phyloP scores from a whole-genome alignment of 2,329 filamentous ascomycete genomes.

The Paraphaeosphaeria minitans region DNA sequence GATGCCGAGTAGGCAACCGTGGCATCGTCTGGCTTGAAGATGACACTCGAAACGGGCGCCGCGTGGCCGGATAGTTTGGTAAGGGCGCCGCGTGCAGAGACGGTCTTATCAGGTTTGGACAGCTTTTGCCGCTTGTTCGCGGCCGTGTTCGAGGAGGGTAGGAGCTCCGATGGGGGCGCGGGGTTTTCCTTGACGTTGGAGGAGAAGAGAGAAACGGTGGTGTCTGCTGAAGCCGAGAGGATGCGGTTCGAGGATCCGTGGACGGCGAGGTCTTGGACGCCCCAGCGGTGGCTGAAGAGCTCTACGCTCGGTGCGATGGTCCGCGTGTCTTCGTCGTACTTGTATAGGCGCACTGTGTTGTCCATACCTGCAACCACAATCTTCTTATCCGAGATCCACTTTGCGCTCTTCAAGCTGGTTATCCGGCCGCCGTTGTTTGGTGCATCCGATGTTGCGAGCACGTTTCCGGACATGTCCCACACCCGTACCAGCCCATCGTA shows the following conservation, averaged over 20 bases:
- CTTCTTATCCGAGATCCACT: slow-evolving; percentile 78
- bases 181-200: slow-evolving; percentile 77
- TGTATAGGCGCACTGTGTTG: slow-evolving; percentile 86
- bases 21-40: slow-evolving; percentile 83
- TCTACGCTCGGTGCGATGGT: slow-evolving; percentile 76
- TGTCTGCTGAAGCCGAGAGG: slow-evolving; percentile 83
- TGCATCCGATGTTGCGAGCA: slow-evolving; percentile 76
- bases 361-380: slow-evolving; percentile 85
- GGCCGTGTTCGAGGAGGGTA: slow-evolving; percentile 68
- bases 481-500: slow-evolving; percentile 89
- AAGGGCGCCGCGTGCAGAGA: slow-evolving; percentile 77
- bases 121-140: slow-evolving; percentile 78
- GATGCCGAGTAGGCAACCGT: slow-evolving; percentile 92
- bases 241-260: slow-evolving; percentile 76
- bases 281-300: slow-evolving; percentile 79
- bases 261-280: slow-evolving; percentile 75
- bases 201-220: slow-evolving; percentile 86
- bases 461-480: slow-evolving; percentile 84
- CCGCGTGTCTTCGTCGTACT: slow-evolving; percentile 71
- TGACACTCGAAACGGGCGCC: slow-evolving; percentile 74
- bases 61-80: slow-evolving; percentile 74
- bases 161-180: slow-evolving; percentile 69
- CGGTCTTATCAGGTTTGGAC: slow-evolving; percentile 62
- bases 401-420: slow-evolving; percentile 76
- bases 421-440: slow-evolving; percentile 67